Conservation (phyloP, 225 moss, liverwort and hornwort species). For the Straminergon stramineum region DNA sequence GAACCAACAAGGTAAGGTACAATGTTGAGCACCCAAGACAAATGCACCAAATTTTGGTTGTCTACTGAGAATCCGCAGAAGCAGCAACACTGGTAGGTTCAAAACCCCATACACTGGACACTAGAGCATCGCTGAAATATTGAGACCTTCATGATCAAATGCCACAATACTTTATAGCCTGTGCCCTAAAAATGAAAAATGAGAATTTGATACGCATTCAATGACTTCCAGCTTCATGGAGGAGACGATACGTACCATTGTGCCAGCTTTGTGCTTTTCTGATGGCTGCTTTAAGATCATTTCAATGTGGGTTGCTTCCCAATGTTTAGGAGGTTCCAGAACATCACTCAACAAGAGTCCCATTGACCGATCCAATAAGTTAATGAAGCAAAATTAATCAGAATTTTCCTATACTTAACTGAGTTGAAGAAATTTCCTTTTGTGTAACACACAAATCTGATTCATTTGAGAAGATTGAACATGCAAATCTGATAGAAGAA, state of each 20-base stretch:
- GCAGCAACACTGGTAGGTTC: background rate
- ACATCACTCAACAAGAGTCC: background rate
- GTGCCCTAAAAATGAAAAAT: background rate
- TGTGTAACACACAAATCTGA: background rate
- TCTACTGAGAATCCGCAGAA: background rate
- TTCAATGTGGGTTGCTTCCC: background rate
- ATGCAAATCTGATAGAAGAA: background rate
- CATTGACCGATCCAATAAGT: background rate
- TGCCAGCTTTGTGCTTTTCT: fast-evolving
- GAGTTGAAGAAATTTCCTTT: background rate
- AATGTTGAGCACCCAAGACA: background rate
- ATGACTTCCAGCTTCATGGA: background rate
- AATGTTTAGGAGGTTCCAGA: background rate
- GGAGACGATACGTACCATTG: background rate
- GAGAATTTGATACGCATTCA: background rate
- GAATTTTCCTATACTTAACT: background rate
- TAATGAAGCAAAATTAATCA: background rate
- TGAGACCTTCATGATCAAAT: background rate
- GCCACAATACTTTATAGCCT: background rate
- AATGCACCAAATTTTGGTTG: background rate
- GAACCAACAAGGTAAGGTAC: background rate
- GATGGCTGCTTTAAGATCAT: background rate
- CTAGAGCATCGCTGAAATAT: background rate
- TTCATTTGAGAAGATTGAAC: background rate
- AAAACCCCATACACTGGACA: background rate